Evolutionary conservation across 2,329 filamentous ascomycete genomes (phyloP).

Genomic region (Penicillium sclerotiorum): DNA sequence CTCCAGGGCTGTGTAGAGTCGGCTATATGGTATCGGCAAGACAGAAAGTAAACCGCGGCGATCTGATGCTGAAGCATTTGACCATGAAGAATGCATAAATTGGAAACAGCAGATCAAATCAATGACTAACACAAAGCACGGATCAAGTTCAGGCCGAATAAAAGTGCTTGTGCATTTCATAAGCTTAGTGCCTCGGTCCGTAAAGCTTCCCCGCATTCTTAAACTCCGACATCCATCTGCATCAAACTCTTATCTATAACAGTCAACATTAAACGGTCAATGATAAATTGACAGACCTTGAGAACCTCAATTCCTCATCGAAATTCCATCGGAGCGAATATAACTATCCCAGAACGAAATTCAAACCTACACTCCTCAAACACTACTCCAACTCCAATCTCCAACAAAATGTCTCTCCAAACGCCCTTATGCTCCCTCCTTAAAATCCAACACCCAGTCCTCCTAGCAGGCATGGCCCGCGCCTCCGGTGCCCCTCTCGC

Average conservation of each 20-base stretch:
- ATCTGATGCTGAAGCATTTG: neutral
- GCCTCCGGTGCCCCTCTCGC: slow-evolving; percentile 77
- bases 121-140: too few species aligned
- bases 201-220: slow-evolving; percentile 8
- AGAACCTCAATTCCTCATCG: neutral
- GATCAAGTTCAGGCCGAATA: too few species aligned
- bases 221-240: neutral
- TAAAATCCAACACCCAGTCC: slow-evolving; percentile 81
- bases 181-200: slow-evolving; percentile 6
- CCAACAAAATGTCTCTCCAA: slow-evolving; percentile 57
- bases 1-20: neutral
- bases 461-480: slow-evolving; percentile 92
- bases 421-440: slow-evolving; percentile 80
- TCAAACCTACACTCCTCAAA: neutral
- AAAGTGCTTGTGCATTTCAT: neutral
- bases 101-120: neutral
- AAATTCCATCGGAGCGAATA: neutral
- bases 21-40: slow-evolving; percentile 1
- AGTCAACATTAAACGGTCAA: too few species aligned
- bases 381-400: neutral
- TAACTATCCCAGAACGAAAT: neutral
- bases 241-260: neutral
- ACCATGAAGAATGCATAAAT: neutral
- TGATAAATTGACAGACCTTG: too few species aligned
- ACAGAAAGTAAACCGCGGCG: neutral